These are phyloP conservation scores for Spathaspora sp. DNA, from an alignment of 1,139 yeast species.

Conservation along the genomic window DNA sequence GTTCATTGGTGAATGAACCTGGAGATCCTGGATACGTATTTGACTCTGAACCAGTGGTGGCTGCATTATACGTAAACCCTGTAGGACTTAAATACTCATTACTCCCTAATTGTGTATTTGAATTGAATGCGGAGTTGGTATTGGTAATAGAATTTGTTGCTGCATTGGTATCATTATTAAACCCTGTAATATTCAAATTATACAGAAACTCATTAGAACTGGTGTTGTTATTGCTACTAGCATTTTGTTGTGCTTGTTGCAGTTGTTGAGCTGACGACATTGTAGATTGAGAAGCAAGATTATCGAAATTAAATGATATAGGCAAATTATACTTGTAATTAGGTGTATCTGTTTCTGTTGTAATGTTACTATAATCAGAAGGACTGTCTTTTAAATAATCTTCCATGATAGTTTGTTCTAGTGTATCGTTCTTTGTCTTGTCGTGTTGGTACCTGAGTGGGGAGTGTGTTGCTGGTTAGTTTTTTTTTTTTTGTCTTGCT, in stretches of 20 bases:
- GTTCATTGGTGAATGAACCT: slow-evolving; percentile 30
- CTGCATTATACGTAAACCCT: slow-evolving; percentile 10
- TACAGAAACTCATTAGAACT: slow-evolving; percentile 14
- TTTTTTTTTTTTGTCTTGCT: not conserved
- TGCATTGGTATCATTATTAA: slow-evolving; percentile 3
- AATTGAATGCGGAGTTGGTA: slow-evolving; percentile 11
- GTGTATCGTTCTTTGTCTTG: not conserved
- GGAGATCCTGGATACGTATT: slow-evolving; percentile 12
- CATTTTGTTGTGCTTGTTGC: slow-evolving; percentile 10
- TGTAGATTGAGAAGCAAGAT: not conserved
- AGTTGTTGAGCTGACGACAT: slow-evolving; percentile 3
- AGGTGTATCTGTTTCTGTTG: slow-evolving; percentile 11
- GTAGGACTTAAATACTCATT: slow-evolving; percentile 15
- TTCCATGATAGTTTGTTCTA: slow-evolving; percentile 25
- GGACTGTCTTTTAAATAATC: slow-evolving; percentile 42
- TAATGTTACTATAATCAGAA: slow-evolving; percentile 20
- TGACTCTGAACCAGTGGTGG: slow-evolving; percentile 7
- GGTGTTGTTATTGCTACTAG: no score
- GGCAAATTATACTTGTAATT: slow-evolving; percentile 8
- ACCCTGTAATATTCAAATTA: slow-evolving; percentile 14
- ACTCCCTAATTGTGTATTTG: slow-evolving; percentile 10
- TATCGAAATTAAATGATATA: not conserved
- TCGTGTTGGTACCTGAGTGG: not conserved
- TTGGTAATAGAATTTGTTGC: slow-evolving; percentile 6
- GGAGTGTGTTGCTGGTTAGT: not conserved